Conservation (phyloP, 208 protist genomes). For the Willaertia magna region DNA sequence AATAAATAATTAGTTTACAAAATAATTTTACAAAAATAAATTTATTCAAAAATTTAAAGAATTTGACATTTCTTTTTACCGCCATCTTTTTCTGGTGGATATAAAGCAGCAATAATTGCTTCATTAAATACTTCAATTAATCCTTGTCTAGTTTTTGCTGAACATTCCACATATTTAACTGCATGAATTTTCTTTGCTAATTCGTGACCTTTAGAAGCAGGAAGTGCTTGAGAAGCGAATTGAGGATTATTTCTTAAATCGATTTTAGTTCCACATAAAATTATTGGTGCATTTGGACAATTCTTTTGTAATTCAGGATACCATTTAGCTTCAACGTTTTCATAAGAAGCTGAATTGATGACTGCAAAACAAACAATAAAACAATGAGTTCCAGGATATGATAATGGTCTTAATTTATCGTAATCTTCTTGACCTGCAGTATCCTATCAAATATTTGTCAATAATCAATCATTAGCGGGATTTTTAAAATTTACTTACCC, state of each 20-base stretch:
- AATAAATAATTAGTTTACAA: no score
- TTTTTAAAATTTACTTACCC: constrained; percentile 2
- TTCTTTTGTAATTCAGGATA: constrained; percentile 25
- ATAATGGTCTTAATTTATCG: neutral
- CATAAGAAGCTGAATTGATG: constrained; percentile 44
- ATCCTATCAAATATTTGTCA: constrained; percentile 10
- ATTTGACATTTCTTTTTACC: neutral
- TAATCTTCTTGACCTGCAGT: constrained; percentile 52
- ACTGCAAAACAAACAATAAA: neutral
- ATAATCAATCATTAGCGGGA: no score
- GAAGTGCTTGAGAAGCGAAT: constrained; percentile 21
- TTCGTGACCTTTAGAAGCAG: constrained; percentile 37
- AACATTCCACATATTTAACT: constrained; percentile 72
- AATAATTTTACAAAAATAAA: no score
- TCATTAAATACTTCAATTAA: constrained; percentile 66
- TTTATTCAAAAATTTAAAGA: no score
- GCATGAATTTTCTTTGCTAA: constrained; percentile 55
- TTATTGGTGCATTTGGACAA: constrained; percentile 33
- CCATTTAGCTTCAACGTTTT: constrained; percentile 35
- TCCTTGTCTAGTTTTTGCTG: constrained; percentile 50
- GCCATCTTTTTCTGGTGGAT: neutral
- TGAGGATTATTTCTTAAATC: constrained; percentile 36
- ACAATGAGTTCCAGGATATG: neutral
- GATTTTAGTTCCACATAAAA: constrained; percentile 39
- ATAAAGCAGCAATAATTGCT: constrained; percentile 35